phyloP scores from a whole-genome alignment of 495 filamentous ascomycete genomes.

The Hypoxylon rickii region DNA sequence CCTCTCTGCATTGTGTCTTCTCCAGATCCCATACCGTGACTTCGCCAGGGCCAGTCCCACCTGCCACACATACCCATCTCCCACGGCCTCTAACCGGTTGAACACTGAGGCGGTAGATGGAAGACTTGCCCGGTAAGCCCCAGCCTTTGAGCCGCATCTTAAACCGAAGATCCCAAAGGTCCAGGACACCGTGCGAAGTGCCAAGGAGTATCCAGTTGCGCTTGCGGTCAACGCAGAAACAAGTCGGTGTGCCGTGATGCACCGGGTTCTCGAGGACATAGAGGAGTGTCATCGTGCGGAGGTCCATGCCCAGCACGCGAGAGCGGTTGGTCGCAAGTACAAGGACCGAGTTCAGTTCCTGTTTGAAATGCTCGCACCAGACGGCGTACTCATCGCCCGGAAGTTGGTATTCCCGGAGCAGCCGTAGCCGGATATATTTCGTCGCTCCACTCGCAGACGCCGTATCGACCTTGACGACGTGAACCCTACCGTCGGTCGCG shows the following conservation, averaged over 20 bases:
- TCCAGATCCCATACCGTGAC: conserved; percentile 96
- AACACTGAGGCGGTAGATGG: conserved; percentile 78
- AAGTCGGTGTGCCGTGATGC: conserved; percentile 91
- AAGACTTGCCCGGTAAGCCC: conserved; percentile 79
- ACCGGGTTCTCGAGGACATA: conserved; percentile 87
- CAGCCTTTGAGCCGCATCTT: conserved; percentile 83
- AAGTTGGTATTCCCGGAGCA: conserved; percentile 81
- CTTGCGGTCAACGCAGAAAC: conserved; percentile 83
- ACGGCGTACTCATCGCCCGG: conserved; percentile 75
- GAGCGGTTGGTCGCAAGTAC: conserved; percentile 86
- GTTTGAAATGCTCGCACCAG: conserved; percentile 91
- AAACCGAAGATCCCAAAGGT: conserved; percentile 97
- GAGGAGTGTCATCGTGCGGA: conserved; percentile 82
- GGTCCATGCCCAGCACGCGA: conserved; percentile 79
- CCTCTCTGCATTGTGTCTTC: conserved; percentile 83
- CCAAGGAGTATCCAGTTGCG: conserved; percentile 90
- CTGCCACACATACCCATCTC: conserved; percentile 82
- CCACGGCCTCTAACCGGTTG: conserved; percentile 78
- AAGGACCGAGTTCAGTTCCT: conserved; percentile 77
- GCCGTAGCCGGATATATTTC: conserved; percentile 76
- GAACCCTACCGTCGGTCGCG: conserved; percentile 86
- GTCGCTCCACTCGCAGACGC: conserved; percentile 58
- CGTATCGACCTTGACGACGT: conserved; percentile 86
- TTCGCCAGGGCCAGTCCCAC: conserved; percentile 88
- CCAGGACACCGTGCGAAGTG: conserved; percentile 89